A percentile compares a stretch with the other conserved stretches of the same genome.
Evolutionary conservation across 129 eudicot species (phyloP).

Genomic region (Dittrichia graveolens): DNA sequence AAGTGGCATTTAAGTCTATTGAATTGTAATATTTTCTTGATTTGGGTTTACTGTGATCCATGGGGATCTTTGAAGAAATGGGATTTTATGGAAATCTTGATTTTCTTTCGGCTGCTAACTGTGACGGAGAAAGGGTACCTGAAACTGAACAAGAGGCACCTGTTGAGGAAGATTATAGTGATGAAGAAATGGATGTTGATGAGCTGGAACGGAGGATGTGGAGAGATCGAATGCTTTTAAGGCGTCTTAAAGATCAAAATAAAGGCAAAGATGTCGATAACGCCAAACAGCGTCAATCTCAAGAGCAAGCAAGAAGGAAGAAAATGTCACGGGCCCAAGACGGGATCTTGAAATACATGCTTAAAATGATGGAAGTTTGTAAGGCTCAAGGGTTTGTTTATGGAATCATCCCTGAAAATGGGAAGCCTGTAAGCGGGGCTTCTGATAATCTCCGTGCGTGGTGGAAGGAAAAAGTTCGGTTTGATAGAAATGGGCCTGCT

Average conservation of each 20-base stretch:
- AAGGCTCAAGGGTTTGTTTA: constrained; percentile 82
- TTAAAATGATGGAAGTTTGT: constrained; percentile 86
- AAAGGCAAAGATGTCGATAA: constrained; percentile 56
- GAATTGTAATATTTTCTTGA: constrained; percentile 2
- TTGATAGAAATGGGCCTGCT: constrained; percentile 85
- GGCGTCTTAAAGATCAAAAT: constrained; percentile 68
- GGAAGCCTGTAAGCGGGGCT: constrained; percentile 83
- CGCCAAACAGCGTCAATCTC: constrained; percentile 75
- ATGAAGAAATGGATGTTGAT: constrained; percentile 82
- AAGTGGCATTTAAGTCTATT: constrained; percentile 11
- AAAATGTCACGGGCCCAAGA: constrained; percentile 91
- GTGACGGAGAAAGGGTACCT: constrained; percentile 44
- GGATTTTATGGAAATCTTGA: constrained; percentile 68
- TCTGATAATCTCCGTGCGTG: constrained; percentile 84
- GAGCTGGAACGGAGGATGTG: constrained; percentile 86
- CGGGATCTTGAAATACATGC: constrained; percentile 79
- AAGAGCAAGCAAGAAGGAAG: constrained; percentile 80
- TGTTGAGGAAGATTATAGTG: constrained; percentile 70
- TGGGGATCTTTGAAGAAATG: constrained; percentile 73
- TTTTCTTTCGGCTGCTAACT: constrained; percentile 50
- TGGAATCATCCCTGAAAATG: constrained; percentile 77
- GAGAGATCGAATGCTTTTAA: constrained; percentile 75
- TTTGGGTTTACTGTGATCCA: constrained; percentile 26
- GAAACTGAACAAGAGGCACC: constrained; percentile 51
- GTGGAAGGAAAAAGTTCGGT: constrained; percentile 91